phyloP scores from a whole-genome alignment of 2,329 filamentous ascomycete genomes.

The Cladophialophora exuberans region DNA sequence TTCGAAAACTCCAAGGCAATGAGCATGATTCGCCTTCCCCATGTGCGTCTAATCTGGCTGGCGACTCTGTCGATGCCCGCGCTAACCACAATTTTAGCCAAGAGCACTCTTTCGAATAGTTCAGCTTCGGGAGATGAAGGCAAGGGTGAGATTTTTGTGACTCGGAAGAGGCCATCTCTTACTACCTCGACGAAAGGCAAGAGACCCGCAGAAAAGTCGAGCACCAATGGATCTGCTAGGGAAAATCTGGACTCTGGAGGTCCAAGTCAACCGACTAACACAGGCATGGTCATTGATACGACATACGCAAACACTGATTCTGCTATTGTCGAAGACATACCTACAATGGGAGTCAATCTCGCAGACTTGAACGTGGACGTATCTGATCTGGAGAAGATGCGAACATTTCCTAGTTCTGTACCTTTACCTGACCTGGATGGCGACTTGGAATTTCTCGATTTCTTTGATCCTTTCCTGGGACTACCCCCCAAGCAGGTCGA shows the following conservation, averaged over 20 bases:
- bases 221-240: not conserved
- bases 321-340: not conserved
- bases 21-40: not conserved
- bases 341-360: slow-evolving; percentile 11
- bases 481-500: slow-evolving; percentile 24
- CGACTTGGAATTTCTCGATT: slow-evolving; percentile 27
- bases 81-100: slow-evolving; percentile 1
- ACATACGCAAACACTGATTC: not conserved
- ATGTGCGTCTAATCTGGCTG: slow-evolving; percentile 2
- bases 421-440: slow-evolving; percentile 25
- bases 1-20: slow-evolving; percentile 13
- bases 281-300: not conserved
- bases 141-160: not conserved
- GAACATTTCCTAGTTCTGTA: slow-evolving; percentile 24
- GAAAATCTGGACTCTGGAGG: not conserved
- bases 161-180: not conserved
- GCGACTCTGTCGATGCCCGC: not conserved
- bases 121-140: slow-evolving; percentile 1
- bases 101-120: not conserved
- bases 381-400: slow-evolving; percentile 24
- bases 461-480: slow-evolving; percentile 27
- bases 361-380: slow-evolving; percentile 18
- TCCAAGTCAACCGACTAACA: not conserved
- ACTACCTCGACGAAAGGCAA: not conserved
- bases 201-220: not conserved